Percentiles rank a stretch among this genome's conserved stretches.
Evolutionary conservation across 768 basidiomycete genomes (phyloP).

Genomic region (Boletus coccyginus): DNA sequence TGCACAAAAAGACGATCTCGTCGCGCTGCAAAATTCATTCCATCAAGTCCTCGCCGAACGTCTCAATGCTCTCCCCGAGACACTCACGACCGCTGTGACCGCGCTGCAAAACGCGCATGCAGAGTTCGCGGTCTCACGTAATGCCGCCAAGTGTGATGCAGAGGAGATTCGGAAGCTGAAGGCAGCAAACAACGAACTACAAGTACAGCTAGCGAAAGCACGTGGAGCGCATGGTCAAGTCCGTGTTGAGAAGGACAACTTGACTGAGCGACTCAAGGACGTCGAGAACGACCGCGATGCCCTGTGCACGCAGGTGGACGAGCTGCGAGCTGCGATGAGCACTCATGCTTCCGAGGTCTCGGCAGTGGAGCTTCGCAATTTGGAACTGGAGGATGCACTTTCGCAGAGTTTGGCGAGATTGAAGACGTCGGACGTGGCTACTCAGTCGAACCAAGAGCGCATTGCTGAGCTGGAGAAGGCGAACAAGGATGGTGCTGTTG

Average conservation of each 20-base stretch:
- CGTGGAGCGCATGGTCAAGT: constrained; percentile 75
- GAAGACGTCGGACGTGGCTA: constrained; percentile 67
- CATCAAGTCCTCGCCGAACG: constrained; percentile 54
- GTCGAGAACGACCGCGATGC: constrained; percentile 67
- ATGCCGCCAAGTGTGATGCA: constrained; percentile 57
- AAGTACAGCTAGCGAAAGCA: constrained; percentile 72
- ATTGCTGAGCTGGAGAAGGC: constrained; percentile 60
- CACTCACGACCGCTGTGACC: constrained; percentile 49
- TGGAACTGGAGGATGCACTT: constrained; percentile 71
- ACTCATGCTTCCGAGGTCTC: constrained; percentile 46
- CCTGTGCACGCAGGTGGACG: constrained; percentile 54
- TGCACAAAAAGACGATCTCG: constrained; percentile 47
- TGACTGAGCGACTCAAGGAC: constrained; percentile 57
- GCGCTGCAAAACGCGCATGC: constrained; percentile 59
- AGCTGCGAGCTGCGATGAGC: constrained; percentile 43
- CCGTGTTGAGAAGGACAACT: constrained; percentile 76
- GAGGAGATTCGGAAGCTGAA: constrained; percentile 64
- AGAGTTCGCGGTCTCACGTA: constrained; percentile 58
- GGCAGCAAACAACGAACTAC: constrained; percentile 58
- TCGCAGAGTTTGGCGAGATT: constrained; percentile 68
- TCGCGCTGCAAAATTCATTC: constrained; percentile 48
- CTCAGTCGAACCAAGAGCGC: constrained; percentile 57
- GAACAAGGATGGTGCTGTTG: constrained; percentile 51
- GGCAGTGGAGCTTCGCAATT: constrained; percentile 47
- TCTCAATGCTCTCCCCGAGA: constrained; percentile 57